Percentiles rank a stretch among this genome's conserved stretches.
Conservation (phyloP, 345 rosid species). For the Acer yangbiense region DNA sequence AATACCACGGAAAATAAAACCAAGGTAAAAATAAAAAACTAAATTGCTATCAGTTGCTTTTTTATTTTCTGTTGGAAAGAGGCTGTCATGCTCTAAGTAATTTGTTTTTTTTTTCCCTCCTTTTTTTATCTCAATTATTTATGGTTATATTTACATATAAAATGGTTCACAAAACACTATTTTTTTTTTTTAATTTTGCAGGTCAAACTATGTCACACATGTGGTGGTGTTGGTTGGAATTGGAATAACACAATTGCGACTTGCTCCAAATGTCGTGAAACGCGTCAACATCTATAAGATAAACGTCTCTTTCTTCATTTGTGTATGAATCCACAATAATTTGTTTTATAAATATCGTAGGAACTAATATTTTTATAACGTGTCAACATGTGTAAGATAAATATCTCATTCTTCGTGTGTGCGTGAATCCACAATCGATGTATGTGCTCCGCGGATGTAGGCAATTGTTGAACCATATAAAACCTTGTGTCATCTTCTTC, state of each 20-base stretch:
- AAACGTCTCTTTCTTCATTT: background rate
- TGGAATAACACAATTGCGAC: slow-evolving; percentile 25
- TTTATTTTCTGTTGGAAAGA: too few species aligned
- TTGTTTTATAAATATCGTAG: background rate
- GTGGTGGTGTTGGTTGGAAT: slow-evolving; percentile 44
- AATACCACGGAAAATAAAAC: too few species aligned
- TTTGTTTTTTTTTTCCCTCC: background rate
- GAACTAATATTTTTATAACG: too few species aligned
- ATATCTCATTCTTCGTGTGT: too few species aligned
- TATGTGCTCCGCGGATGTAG: too few species aligned
- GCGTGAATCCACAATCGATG: too few species aligned
- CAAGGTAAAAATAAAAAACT: too few species aligned
- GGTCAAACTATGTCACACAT: slow-evolving; percentile 40
- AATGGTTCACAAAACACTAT: background rate
- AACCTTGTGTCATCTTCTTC: background rate
- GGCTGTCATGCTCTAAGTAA: background rate
- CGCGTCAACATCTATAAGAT: slow-evolving; percentile 53
- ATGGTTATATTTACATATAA: background rate
- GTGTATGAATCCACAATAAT: background rate
- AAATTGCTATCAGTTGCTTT: too few species aligned
- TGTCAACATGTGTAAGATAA: too few species aligned
- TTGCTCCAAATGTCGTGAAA: slow-evolving; percentile 42
- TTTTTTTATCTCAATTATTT: background rate
- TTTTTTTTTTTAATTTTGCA: slow-evolving; percentile 11
- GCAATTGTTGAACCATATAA: too few species aligned